Conservation (phyloP, 352 stramenopile genomes). For the Phytophthora capsici region DNA sequence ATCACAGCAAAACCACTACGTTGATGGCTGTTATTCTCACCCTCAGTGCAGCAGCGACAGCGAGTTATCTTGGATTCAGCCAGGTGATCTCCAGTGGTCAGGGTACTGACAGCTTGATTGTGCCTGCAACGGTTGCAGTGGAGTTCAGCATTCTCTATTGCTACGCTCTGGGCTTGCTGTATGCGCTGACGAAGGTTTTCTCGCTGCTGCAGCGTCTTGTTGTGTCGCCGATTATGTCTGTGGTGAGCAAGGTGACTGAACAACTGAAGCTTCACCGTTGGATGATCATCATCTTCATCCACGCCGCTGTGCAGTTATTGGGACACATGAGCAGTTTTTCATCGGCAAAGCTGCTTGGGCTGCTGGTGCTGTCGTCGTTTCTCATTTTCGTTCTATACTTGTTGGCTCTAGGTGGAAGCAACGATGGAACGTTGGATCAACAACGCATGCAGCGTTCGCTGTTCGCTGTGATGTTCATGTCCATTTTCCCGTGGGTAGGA, state of each 20-base stretch:
- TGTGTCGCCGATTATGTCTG: slow-evolving; percentile 41
- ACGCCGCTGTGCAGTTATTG: slow-evolving; percentile 41
- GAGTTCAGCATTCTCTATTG: slow-evolving; percentile 57
- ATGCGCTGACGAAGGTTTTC: slow-evolving; percentile 43
- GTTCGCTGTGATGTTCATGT: slow-evolving; percentile 61
- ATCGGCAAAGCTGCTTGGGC: slow-evolving; percentile 47
- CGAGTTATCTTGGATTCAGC: slow-evolving; percentile 27
- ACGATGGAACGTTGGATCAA: slow-evolving; percentile 50
- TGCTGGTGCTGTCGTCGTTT: slow-evolving; percentile 59
- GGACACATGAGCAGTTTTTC: slow-evolving; percentile 43
- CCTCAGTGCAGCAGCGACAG: slow-evolving; percentile 9
- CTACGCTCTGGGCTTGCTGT: slow-evolving; percentile 67
- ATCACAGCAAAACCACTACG: slow-evolving; percentile 6
- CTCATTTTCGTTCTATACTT: slow-evolving; percentile 57
- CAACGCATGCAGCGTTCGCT: slow-evolving; percentile 64
- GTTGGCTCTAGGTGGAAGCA: slow-evolving; percentile 49
- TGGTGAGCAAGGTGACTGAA: slow-evolving; percentile 26
- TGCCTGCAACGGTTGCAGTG: slow-evolving; percentile 5
- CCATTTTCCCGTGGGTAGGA: slow-evolving; percentile 65
- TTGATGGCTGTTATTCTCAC: slow-evolving; percentile 15
- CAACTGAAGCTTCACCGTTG: slow-evolving; percentile 49
- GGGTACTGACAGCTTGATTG: slow-evolving; percentile 1
- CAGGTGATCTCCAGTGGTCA: slow-evolving; percentile 7
- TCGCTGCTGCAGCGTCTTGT: slow-evolving; percentile 46
- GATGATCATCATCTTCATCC: slow-evolving; percentile 54